Conservation (phyloP, 495 filamentous ascomycete species). For the Rusavskia elegans region DNA sequence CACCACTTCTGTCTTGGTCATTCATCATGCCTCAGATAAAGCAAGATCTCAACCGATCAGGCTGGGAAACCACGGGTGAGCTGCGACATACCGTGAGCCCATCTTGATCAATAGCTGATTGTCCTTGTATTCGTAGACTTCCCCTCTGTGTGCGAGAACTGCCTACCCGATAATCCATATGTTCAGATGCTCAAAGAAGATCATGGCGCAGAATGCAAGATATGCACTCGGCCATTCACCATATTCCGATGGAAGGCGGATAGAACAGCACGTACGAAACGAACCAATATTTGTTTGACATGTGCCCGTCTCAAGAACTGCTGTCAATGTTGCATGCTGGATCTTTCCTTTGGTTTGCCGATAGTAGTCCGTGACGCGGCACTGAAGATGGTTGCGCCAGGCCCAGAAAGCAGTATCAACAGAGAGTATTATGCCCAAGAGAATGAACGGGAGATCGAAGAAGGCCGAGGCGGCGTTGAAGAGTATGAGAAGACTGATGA, state of each 20-base stretch:
- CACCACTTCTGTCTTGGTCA: too few relatives aligned
- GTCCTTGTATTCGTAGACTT: conserved; percentile 22
- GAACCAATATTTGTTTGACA: conserved; percentile 85
- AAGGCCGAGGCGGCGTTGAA: conserved; percentile 65
- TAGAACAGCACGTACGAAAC: conserved; percentile 71
- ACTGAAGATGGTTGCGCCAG: conserved; percentile 88
- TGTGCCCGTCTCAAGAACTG: conserved; percentile 92
- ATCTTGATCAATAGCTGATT: not conserved
- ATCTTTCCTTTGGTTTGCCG: conserved; percentile 85
- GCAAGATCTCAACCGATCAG: conserved; percentile 89
- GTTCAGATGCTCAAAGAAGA: conserved; percentile 98
- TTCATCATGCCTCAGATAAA: conserved; percentile 49
- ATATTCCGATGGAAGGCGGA: conserved; percentile 90
- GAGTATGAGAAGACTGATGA: conserved; percentile 96
- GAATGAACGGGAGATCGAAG: conserved; percentile 87
- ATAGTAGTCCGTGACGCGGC: conserved; percentile 93
- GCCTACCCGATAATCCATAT: conserved; percentile 91
- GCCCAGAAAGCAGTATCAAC: conserved; percentile 80
- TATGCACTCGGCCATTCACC: conserved; percentile 89
- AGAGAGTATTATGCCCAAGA: conserved; percentile 95
- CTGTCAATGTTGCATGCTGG: conserved; percentile 97
- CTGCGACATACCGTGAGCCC: conserved; percentile 50
- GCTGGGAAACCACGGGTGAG: conserved; percentile 78
- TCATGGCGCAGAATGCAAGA: conserved; percentile 56
- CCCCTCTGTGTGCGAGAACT: conserved; percentile 53